phyloP scores from a whole-genome alignment of 805 yeast genomes.

The Myxozyma geophila region DNA sequence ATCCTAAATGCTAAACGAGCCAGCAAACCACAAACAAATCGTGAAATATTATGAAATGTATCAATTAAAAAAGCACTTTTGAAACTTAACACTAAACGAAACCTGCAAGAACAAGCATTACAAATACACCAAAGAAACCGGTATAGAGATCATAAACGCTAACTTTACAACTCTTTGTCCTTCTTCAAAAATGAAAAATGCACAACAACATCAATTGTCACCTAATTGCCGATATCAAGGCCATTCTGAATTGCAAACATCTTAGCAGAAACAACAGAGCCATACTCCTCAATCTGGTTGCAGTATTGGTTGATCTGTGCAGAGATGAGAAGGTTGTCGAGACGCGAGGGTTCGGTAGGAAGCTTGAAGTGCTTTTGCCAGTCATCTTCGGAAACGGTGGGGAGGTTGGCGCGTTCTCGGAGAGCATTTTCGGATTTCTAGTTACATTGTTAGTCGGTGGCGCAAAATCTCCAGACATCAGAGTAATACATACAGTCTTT shows the following conservation, averaged over 20 bases:
- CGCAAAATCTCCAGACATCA: neutral
- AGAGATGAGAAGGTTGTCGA: constrained; percentile 69
- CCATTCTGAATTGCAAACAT: constrained; percentile 63
- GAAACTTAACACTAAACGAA: neutral
- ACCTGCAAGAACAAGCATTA: neutral
- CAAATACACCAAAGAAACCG: neutral
- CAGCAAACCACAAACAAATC: neutral
- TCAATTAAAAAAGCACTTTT: constrained; percentile 2
- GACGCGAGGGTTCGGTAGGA: constrained; percentile 75
- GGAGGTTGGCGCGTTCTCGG: constrained; percentile 62
- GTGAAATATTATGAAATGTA: neutral
- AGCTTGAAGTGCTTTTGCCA: constrained; percentile 69
- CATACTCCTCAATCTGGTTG: constrained; percentile 69
- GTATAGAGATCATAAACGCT: constrained; percentile 3
- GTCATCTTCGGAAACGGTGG: constrained; percentile 55
- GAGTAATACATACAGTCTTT: constrained; percentile 48
- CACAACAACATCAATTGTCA: too few species aligned
- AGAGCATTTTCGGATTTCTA: constrained; percentile 63
- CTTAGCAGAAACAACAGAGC: constrained; percentile 68
- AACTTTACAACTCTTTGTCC: neutral
- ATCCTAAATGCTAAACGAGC: neutral
- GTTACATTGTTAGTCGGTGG: neutral
- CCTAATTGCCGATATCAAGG: constrained; percentile 33
- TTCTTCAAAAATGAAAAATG: neutral
- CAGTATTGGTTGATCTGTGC: constrained; percentile 71